Conservation (phyloP, 2,329 filamentous ascomycete species). For the Epichloe brachyelytri region DNA sequence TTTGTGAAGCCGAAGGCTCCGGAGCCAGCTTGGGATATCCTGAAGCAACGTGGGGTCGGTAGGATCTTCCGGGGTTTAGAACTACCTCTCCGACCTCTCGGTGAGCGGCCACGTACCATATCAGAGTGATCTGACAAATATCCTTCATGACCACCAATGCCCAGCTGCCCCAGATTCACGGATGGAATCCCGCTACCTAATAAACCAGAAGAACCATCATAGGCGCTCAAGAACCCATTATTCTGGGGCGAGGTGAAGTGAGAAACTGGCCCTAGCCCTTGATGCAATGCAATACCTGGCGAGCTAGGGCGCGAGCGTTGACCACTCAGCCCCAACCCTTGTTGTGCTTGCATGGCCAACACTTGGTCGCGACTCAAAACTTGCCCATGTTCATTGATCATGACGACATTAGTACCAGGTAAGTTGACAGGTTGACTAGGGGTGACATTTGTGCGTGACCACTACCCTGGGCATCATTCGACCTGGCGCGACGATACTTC, state of each 20-base stretch:
- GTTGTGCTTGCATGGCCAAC: conserved; percentile 62
- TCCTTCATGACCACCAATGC: conserved; percentile 59
- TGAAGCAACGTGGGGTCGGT: conserved; percentile 82
- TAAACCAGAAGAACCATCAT: conserved; percentile 63
- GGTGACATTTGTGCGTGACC: conserved; percentile 53
- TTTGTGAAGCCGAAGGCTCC: conserved; percentile 90
- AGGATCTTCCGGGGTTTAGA: conserved; percentile 97
- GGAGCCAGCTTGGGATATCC: conserved; percentile 92
- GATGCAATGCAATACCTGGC: conserved; percentile 72
- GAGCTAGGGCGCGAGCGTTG: conserved; percentile 81
- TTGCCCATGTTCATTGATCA: conserved; percentile 91
- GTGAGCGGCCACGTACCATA: conserved; percentile 78
- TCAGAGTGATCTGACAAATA: conserved; percentile 93
- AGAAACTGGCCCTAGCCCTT: conserved; percentile 46
- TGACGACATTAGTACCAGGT: conserved; percentile 67
- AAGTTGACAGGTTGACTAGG: conserved; percentile 50
- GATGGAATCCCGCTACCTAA: conserved; percentile 56
- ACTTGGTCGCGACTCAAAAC: conserved; percentile 76
- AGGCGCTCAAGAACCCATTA: conserved; percentile 86
- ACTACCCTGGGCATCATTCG: conserved; percentile 63
- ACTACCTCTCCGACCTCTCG: conserved; percentile 80
- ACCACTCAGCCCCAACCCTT: conserved; percentile 45
- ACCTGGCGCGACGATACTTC: conserved; percentile 85
- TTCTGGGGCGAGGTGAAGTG: conserved; percentile 80
- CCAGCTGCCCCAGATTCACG: conserved; percentile 60